Evolutionary conservation across 306 rosid genomes (phyloP), one percentile per base, ranked within the genome.

Genomic region (Quercus mongolica): DNA sequence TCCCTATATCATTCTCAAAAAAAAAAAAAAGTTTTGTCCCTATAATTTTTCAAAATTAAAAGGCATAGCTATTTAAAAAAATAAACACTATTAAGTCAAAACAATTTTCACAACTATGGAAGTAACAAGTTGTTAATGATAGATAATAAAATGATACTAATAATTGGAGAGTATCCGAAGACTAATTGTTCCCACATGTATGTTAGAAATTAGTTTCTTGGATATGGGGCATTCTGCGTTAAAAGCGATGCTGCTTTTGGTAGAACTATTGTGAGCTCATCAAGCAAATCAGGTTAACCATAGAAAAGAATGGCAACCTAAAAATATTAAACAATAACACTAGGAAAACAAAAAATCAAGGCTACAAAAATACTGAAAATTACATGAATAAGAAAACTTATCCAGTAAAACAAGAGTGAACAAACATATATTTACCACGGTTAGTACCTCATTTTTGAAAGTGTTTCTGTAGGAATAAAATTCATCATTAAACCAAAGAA

Each of bases 191-290:
- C 86, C 98, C 56, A 79, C 58, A 75, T 82, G 90, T 77, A 79
- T 79, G 85, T 63, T 86, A 94, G 82, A 83, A 90, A 76, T 28
- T 93, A 81, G 83, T 71, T 86, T 71, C 90, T 88, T 79, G 80
- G 83, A 76, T 69, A 90, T 71, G 89, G 86, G 59, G 81, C 79
- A 49, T 83, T 89, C 75, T 88, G 98, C 31, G 90, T 55, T 46
- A 95, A 85, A 77, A 91, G 84, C 72, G 93, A 80, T 77, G 90
- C 91, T 68, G 93, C 74, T 85, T 96, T 93, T 23, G 99, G 99
- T 58, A 96, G 80, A 88, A 95, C 93, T 87, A 91, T 92, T 62
- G 92, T 89, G 84, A 95, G 89, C 84, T 95, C 99, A 7, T 87
- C 90, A 15, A 95, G 94, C 82, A 93, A 89, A 81, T 95, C 99